These are phyloP conservation scores for Penicillium verrucosum DNA, from an alignment of 2,329 filamentous ascomycete genomes.

Conservation along the genomic window DNA sequence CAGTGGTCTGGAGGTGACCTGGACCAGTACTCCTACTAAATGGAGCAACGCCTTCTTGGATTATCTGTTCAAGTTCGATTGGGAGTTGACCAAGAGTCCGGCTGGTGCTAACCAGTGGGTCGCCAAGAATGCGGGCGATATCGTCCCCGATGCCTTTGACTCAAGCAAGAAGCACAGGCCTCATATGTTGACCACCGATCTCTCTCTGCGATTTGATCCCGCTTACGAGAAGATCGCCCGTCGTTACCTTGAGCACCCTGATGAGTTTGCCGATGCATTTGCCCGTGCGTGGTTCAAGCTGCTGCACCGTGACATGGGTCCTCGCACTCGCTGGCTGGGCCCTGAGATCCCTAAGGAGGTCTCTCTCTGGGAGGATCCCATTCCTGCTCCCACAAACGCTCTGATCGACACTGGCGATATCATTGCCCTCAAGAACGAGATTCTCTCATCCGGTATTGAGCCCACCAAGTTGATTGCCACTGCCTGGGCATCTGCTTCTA, in stretches of 20 bases:
- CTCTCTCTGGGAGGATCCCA: constrained; percentile 71
- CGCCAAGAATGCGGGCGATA: constrained; percentile 63
- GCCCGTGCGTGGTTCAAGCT: constrained; percentile 79
- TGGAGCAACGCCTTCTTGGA: constrained; percentile 74
- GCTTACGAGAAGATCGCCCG: constrained; percentile 72
- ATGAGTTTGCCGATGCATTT: constrained; percentile 67
- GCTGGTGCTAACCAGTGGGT: constrained; percentile 75
- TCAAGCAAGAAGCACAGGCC: constrained; percentile 68
- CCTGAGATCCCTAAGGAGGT: constrained; percentile 69
- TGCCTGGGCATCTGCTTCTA: constrained; percentile 68
- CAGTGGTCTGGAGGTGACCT: constrained; percentile 73
- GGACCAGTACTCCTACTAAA: constrained; percentile 72
- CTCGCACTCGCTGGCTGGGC: constrained; percentile 66
- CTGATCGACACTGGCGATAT: constrained; percentile 63
- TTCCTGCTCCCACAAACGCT: constrained; percentile 59
- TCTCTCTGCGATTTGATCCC: constrained; percentile 69
- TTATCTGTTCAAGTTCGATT: constrained; percentile 75
- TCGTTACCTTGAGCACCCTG: constrained; percentile 65
- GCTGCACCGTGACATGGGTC: constrained; percentile 75
- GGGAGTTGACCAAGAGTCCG: constrained; percentile 72
- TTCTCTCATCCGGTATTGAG: constrained; percentile 61
- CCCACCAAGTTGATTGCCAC: constrained; percentile 61
- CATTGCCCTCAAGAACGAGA: constrained; percentile 63
- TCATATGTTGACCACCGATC: constrained; percentile 73
- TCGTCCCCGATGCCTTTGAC: constrained; percentile 71